phyloP scores from a whole-genome alignment of 1,284 basidiomycete species.

The Sanghuangporus baumii region DNA sequence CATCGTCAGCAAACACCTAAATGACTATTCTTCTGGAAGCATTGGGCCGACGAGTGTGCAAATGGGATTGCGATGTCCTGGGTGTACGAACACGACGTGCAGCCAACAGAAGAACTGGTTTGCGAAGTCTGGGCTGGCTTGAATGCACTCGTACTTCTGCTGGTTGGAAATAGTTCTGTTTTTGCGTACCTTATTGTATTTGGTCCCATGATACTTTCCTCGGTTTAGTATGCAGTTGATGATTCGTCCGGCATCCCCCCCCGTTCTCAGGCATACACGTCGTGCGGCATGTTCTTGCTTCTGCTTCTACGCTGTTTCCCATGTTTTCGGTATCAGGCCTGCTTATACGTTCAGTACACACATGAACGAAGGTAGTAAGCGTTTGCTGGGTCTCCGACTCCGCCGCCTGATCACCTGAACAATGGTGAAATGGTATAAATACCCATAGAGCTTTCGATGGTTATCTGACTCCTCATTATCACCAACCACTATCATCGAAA shows the following conservation, averaged over 20 bases:
- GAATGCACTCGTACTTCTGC: neutral
- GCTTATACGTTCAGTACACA: too few relatives aligned
- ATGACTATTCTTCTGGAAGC: slow-evolving; percentile 48
- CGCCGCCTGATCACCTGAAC: too few relatives aligned
- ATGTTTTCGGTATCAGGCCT: too few relatives aligned
- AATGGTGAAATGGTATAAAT: too few relatives aligned
- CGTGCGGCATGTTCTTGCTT: neutral
- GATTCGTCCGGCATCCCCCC: neutral
- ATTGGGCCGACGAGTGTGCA: slow-evolving; percentile 70
- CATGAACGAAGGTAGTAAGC: too few relatives aligned
- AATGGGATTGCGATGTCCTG: slow-evolving; percentile 86
- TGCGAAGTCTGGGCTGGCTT: slow-evolving; percentile 41
- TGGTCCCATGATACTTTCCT: neutral
- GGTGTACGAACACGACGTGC: slow-evolving; percentile 88
- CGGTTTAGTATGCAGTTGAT: neutral
- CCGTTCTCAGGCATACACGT: neutral
- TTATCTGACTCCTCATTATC: too few relatives aligned
- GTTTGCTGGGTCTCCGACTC: too few relatives aligned
- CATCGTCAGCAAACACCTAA: slow-evolving; percentile 80
- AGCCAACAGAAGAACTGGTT: slow-evolving; percentile 89
- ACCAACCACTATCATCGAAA: neutral
- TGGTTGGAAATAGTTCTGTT: neutral
- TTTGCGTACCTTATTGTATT: neutral
- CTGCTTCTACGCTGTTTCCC: too few relatives aligned
- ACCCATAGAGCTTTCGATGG: too few relatives aligned